Percentiles rank a stretch among this genome's conserved stretches.
Conservation (phyloP, 2,329 filamentous ascomycete species). For the Fusarium metavorans region DNA sequence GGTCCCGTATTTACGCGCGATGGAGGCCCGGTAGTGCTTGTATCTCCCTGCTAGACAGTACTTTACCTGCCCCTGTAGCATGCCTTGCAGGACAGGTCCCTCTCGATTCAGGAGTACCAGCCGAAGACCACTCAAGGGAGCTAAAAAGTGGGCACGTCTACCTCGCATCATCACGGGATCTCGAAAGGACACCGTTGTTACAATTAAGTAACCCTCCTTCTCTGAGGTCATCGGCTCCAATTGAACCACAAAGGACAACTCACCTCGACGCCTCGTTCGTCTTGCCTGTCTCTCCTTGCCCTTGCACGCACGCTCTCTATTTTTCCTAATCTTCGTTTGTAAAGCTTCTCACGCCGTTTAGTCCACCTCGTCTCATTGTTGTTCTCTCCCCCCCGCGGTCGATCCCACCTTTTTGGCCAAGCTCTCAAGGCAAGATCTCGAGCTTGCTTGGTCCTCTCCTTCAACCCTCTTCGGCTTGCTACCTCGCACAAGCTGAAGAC, state of each 20-base stretch:
- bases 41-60: conserved; percentile 5
- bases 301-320: conserved; percentile 22
- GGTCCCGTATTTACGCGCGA: neutral
- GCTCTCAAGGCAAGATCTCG: conserved; percentile 1
- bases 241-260: conserved; percentile 45
- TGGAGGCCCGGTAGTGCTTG: neutral
- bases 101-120: neutral
- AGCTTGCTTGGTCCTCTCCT: conserved; percentile 21
- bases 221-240: conserved; percentile 49
- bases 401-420: conserved; percentile 13
- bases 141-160: conserved; percentile 44
- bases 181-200: conserved; percentile 55
- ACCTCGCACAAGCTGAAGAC: neutral
- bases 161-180: conserved; percentile 50
- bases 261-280: conserved; percentile 32
- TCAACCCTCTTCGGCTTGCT: neutral
- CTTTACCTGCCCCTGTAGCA: neutral
- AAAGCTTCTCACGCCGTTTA: conserved; percentile 23
- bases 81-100: neutral
- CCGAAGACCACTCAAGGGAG: conserved; percentile 16
- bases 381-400: conserved; percentile 9
- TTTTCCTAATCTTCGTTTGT: conserved; percentile 24
- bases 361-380: neutral
- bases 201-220: conserved; percentile 29
- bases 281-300: conserved; percentile 36